Base-by-base conservation (phyloP, 2,329 filamentous ascomycete species). In the Pestalotiopsis sp. region DNA sequence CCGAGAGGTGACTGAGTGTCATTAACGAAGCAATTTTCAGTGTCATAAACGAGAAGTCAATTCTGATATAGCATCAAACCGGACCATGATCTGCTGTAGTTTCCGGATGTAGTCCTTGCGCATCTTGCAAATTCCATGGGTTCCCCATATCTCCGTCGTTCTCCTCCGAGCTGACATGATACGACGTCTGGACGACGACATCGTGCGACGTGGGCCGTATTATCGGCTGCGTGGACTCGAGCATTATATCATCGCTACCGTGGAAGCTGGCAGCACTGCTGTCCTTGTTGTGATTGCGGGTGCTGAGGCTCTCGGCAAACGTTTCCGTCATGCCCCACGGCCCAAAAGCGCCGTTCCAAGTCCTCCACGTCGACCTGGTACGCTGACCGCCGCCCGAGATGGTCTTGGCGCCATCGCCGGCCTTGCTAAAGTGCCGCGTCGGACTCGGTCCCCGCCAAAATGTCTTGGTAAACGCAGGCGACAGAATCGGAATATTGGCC, bases 401-500 rank as follows among this genome's bases (percentile, higher is more conserved):
- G 57, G 41, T 63, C 17, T 52, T 52, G 41, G 36, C 20, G 1
- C 49, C 70, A 13, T 52, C 56, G 20, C 59, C 71, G 12, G 56
- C 11, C 12, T n/a, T 23, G 49, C 27, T 45, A 20, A 61, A n/a
- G 3, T 56, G 41, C 11, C 63, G 41, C 7, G 63, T 52, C 45
- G 45, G 45, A 3, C 17, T 20, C n/a, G 45, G 45, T 9, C 45
- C 31, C 31, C 41, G 52, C 77, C 78, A 80, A 70, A 80, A 80
- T 1, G 71, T 68, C 38, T 62, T 67, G 39, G 63, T 73, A 66
- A 77, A 74, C 20, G 80, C 62, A 0, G 78, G 78, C 7, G 74
- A 71, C 3, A 81, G 69, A 20, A 80, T 77, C 7, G 78, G 79
- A 0, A 76, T 71, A 64, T 80, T 80, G 61, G 80, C 77, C 2